phyloP scores from a whole-genome alignment of 2,329 filamentous ascomycete genomes.

The Aspergillus amoenus region DNA sequence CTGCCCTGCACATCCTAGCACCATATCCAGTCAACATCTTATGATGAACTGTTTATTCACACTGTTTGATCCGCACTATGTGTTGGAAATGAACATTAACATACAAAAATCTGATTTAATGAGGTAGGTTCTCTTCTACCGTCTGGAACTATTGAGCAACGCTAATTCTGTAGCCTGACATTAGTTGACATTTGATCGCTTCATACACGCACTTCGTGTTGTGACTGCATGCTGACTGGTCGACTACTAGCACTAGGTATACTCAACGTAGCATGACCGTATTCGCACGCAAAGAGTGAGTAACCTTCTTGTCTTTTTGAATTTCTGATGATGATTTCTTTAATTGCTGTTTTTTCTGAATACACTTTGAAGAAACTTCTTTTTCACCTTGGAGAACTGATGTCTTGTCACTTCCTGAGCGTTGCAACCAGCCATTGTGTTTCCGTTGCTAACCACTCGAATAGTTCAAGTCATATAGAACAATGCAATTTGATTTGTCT shows the following conservation, averaged over 20 bases:
- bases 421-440: neutral
- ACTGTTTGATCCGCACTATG: constrained; percentile 63
- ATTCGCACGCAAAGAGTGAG: constrained; percentile 24
- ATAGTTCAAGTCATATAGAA: constrained; percentile 2
- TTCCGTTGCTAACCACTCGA: constrained; percentile 27
- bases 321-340: constrained; percentile 56
- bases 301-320: constrained; percentile 8
- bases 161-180: constrained; percentile 43
- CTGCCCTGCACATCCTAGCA: constrained; percentile 15
- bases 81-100: constrained; percentile 58
- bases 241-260: constrained; percentile 17
- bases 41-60: constrained; percentile 70
- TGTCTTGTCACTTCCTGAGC: constrained; percentile 6
- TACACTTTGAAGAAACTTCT: constrained; percentile 57
- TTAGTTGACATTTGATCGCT: constrained; percentile 37
- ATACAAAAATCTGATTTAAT: constrained; percentile 73
- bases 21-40: constrained; percentile 39
- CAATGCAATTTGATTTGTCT: constrained; percentile 10
- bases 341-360: constrained; percentile 67
- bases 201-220: constrained; percentile 21
- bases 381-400: constrained; percentile 18
- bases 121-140: constrained; percentile 47
- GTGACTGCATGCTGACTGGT: constrained; percentile 28
- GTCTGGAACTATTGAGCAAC: constrained; percentile 1
- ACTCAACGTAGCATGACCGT: neutral